Evolutionary conservation across 208 protist genomes (phyloP).

Genomic region (Sergeia podlipaevii): DNA sequence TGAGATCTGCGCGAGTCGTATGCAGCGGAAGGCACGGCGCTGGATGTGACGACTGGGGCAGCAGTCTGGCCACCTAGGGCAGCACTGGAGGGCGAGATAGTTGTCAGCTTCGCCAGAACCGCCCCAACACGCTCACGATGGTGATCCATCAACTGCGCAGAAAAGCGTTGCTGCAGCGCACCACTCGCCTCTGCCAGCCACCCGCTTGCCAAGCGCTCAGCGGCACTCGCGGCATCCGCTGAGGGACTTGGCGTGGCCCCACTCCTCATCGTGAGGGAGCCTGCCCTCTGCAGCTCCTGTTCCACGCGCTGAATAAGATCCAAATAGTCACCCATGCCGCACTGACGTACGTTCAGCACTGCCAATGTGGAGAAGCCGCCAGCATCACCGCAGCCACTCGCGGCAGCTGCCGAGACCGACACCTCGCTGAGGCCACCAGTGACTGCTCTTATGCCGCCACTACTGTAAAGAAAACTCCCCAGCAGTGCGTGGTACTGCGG

Average conservation of each 20-base stretch:
- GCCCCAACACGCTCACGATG: conserved; percentile 51
- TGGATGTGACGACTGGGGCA: conserved; percentile 8
- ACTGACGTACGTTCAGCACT: conserved; percentile 7
- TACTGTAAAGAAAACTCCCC: conserved; percentile 34
- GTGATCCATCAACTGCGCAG: conserved; percentile 51
- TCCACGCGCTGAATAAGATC: conserved; percentile 17
- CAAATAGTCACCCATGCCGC: conserved; percentile 11
- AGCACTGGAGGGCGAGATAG: conserved; percentile 27
- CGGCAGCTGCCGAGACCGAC: background rate
- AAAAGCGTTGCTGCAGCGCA: conserved; percentile 50
- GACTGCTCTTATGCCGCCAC: background rate
- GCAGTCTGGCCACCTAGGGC: conserved; percentile 16
- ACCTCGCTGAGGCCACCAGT: background rate
- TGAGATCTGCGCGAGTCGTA: conserved; percentile 16
- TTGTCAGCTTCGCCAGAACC: conserved; percentile 31
- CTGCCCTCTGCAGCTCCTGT: background rate
- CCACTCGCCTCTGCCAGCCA: conserved; percentile 53
- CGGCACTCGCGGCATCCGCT: background rate
- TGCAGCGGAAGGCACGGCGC: conserved; percentile 17
- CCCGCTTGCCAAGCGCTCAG: background rate
- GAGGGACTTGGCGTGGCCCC: background rate
- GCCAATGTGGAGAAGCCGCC: background rate
- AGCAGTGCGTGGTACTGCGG: conserved; percentile 50
- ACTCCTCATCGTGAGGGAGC: background rate
- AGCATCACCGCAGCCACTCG: background rate